Evolutionary conservation across 192 early-diverging fungal genomes (phyloP).

Genomic region (Coemansia guatemalensis): DNA sequence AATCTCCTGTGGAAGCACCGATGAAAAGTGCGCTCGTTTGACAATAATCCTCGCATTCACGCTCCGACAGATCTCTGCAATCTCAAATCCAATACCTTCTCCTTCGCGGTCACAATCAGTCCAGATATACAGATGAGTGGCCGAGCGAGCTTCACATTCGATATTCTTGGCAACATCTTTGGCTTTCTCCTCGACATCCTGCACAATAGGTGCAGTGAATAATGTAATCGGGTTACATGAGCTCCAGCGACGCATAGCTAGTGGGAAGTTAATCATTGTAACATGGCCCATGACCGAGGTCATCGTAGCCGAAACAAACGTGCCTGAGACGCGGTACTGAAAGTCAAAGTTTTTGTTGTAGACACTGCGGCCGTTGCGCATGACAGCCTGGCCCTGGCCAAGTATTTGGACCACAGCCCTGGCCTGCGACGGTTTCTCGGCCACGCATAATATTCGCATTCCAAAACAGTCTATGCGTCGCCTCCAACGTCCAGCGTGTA

Average conservation of each 20-base stretch:
- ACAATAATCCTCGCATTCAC: conserved; percentile 69
- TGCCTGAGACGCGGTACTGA: conserved; percentile 57
- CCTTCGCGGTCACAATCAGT: conserved; percentile 99
- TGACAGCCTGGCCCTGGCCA: conserved; percentile 51
- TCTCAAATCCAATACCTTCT: conserved; percentile 89
- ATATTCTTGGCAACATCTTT: conserved; percentile 67
- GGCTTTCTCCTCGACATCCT: conserved; percentile 44
- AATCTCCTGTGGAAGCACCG: conserved; percentile 79
- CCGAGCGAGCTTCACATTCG: conserved; percentile 55
- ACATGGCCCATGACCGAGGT: conserved; percentile 86
- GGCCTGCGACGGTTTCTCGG: conserved; percentile 91
- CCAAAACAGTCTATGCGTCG: not conserved
- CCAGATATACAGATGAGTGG: conserved; percentile 87
- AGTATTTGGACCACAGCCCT: conserved; percentile 80
- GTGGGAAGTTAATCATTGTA: conserved; percentile 64
- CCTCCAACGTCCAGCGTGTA: too few species aligned
- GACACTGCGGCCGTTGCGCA: conserved; percentile 41
- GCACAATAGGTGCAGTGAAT: conserved; percentile 69
- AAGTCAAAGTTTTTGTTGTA: conserved; percentile 87
- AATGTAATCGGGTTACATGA: conserved; percentile 57
- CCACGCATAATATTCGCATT: conserved; percentile 91
- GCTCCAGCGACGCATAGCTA: conserved; percentile 62
- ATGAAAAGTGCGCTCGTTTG: conserved; percentile 85
- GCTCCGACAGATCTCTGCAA: conserved; percentile 63
- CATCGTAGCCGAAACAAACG: conserved; percentile 68